These are phyloP conservation scores for Acarospora socialis DNA, from an alignment of 2,329 filamentous ascomycete species.

Conservation along the genomic window DNA sequence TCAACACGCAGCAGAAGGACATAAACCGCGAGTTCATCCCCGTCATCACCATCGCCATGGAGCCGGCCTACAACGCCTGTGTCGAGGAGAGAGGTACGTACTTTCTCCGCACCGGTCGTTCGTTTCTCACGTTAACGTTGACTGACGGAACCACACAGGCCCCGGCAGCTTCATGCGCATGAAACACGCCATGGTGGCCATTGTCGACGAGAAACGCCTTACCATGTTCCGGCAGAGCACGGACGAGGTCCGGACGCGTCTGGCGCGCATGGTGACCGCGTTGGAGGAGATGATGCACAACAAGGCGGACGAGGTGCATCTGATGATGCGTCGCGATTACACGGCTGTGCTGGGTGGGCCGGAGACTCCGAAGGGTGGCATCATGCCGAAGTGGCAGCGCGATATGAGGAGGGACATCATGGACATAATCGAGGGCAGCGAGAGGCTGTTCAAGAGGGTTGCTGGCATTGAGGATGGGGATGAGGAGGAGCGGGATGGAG, in stretches of 20 bases:
- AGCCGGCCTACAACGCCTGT: constrained; percentile 32
- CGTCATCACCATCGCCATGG: constrained; percentile 33
- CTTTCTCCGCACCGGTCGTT: no score
- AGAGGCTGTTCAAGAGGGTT: constrained; percentile 9
- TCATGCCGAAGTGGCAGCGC: constrained; percentile 19
- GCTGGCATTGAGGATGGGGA: constrained; percentile 5
- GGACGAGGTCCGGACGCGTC: constrained; percentile 25
- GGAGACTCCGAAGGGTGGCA: constrained; percentile 11
- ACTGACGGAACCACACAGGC: constrained; percentile 17
- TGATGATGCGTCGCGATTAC: constrained; percentile 21
- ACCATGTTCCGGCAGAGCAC: constrained; percentile 38
- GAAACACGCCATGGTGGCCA: constrained; percentile 34
- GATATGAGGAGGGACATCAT: constrained; percentile 16
- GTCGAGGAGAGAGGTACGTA: constrained; percentile 30
- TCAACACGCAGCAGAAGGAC: constrained; percentile 36
- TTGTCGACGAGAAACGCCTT: constrained; percentile 28
- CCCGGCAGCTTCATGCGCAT: constrained; percentile 36
- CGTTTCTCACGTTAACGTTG: constrained; percentile 4
- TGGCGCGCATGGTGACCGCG: constrained; percentile 28
- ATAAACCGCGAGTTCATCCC: constrained; percentile 41
- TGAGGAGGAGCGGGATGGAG: constrained; percentile 4
- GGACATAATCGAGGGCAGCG: constrained; percentile 12
- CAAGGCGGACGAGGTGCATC: constrained; percentile 20
- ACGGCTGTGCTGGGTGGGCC: constrained; percentile 18
- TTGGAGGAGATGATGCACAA: constrained; percentile 17